A percentile compares a stretch with the other conserved stretches of the same genome.
Evolutionary conservation across 495 filamentous ascomycete genomes (phyloP).

Genomic region (Tuber borchii): DNA sequence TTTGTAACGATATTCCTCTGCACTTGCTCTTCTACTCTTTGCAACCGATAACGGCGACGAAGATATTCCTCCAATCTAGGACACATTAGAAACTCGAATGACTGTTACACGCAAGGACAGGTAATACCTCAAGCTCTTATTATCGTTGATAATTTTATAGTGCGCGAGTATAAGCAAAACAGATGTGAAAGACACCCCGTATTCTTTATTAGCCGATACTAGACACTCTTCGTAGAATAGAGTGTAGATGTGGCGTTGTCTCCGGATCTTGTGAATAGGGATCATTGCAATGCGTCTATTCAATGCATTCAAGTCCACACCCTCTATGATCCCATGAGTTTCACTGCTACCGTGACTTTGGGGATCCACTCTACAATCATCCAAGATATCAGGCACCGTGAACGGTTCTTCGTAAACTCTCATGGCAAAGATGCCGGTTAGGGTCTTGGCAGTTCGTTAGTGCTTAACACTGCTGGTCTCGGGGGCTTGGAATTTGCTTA

Average conservation of each 20-base stretch:
- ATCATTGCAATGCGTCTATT: slow-evolving; percentile 68
- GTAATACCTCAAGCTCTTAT: slow-evolving; percentile 74
- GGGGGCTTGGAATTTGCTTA: not conserved
- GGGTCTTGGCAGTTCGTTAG: slow-evolving; percentile 50
- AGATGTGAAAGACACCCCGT: slow-evolving; percentile 84
- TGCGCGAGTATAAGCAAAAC: slow-evolving; percentile 97
- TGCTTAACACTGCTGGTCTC: not conserved
- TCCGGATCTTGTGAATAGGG: slow-evolving; percentile 64
- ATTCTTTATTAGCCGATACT: slow-evolving; percentile 79
- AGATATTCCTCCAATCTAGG: slow-evolving; percentile 78
- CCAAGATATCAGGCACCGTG: slow-evolving; percentile 72
- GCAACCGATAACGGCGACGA: slow-evolving; percentile 77
- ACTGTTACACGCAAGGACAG: not conserved
- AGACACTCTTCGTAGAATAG: slow-evolving; percentile 93
- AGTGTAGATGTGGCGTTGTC: slow-evolving; percentile 71
- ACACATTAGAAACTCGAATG: slow-evolving; percentile 6
- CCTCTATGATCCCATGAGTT: slow-evolving; percentile 53
- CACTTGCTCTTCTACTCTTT: slow-evolving; percentile 94
- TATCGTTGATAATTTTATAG: slow-evolving; percentile 98
- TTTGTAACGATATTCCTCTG: slow-evolving; percentile 79
- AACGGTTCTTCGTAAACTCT: slow-evolving; percentile 91
- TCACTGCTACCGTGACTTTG: slow-evolving; percentile 44
- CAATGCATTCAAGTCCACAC: slow-evolving; percentile 70
- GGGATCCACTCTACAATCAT: slow-evolving; percentile 62
- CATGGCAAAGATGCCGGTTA: slow-evolving; percentile 94